A percentile compares a stretch with the other conserved stretches of the same genome.
Conservation (phyloP, 768 basidiomycete genomes). For the Termitomyces sp. region DNA sequence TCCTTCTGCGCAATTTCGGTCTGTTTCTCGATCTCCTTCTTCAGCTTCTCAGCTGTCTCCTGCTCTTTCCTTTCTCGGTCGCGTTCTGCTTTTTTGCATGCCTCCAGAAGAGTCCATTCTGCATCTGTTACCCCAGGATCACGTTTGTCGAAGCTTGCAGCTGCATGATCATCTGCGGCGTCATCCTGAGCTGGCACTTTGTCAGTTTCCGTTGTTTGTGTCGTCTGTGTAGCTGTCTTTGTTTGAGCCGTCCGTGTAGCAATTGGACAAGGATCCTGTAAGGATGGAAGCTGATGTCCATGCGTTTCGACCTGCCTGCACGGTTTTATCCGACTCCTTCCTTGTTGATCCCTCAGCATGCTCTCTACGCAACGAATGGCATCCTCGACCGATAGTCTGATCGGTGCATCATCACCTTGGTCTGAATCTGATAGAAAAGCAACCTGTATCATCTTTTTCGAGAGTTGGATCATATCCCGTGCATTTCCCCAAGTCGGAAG, state of each 20-base stretch:
- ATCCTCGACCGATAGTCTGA: not conserved
- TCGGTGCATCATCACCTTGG: not conserved
- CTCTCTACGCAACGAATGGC: conserved; percentile 38
- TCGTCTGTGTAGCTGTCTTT: not conserved
- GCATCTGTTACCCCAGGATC: not conserved
- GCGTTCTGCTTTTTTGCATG: not conserved
- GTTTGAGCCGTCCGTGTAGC: not conserved
- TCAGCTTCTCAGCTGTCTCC: not conserved
- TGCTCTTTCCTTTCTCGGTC: not conserved
- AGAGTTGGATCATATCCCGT: not conserved
- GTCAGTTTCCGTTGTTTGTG: not conserved
- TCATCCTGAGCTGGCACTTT: not conserved
- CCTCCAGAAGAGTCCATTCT: not conserved
- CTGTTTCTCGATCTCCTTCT: not conserved
- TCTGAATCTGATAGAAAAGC: not conserved
- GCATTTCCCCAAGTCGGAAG: conserved; percentile 2
- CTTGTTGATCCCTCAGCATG: conserved; percentile 33
- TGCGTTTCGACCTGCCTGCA: not conserved
- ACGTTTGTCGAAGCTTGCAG: not conserved
- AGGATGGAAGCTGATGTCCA: not conserved
- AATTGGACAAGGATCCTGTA: not conserved
- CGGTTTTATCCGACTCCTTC: not conserved
- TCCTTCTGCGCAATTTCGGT: not conserved
- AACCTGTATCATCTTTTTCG: not conserved
- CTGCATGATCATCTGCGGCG: not conserved